Evolutionary conservation across 1,284 basidiomycete genomes (phyloP).

Genomic region (Trichosporon sp.): DNA sequence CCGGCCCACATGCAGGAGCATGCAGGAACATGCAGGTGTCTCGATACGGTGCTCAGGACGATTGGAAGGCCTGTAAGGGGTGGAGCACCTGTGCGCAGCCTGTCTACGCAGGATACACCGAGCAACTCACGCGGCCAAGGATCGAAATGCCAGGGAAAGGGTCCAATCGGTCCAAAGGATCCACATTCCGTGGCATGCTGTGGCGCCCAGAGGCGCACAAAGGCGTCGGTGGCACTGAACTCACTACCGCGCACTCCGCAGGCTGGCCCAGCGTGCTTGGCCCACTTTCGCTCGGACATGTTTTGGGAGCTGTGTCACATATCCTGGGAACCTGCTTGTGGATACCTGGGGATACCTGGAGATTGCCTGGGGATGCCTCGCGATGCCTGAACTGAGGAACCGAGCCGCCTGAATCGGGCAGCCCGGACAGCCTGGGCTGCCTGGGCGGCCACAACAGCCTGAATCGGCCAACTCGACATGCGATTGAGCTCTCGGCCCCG

Average conservation of each 20-base stretch:
- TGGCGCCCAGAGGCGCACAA: too few species aligned
- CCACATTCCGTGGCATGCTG: neutral
- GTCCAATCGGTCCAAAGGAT: neutral
- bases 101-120: too few species aligned
- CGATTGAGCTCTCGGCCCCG: too few species aligned
- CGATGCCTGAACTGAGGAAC: neutral
- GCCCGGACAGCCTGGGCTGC: too few species aligned
- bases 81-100: too few species aligned
- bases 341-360: neutral
- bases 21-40: too few species aligned
- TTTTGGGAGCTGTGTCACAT: neutral
- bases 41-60: too few species aligned
- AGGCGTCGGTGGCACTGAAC: conserved; percentile 4
- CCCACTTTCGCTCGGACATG: neutral
- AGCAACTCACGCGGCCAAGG: neutral
- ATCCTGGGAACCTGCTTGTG: neutral
- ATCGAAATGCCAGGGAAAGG: neutral
- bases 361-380: neutral
- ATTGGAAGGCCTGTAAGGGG: too few species aligned
- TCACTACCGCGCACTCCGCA: too few species aligned
- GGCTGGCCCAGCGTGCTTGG: neutral
- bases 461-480: too few species aligned
- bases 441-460: too few species aligned
- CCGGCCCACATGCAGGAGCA: neutral
- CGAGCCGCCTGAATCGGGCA: too few species aligned